A percentile compares a stretch with the other conserved stretches of the same genome.
These are phyloP conservation scores for Cytospora piceicola DNA, from an alignment of 2,329 filamentous ascomycete species.

Conservation along the genomic window DNA sequence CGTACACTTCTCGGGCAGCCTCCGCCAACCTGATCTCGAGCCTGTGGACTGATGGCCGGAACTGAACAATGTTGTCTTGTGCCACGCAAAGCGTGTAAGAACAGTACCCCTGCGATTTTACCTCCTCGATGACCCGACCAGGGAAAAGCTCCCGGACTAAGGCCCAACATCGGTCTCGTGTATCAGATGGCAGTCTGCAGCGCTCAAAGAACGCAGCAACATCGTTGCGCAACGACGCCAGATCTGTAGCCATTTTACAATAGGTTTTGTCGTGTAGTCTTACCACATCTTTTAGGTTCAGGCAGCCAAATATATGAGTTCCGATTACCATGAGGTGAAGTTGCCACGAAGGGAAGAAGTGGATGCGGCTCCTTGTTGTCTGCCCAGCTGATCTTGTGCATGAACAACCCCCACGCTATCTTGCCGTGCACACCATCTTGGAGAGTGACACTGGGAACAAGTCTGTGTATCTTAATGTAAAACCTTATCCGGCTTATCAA, in stretches of 20 bases:
- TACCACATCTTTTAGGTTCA: too few relatives aligned
- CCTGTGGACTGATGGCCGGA: conserved; percentile 49
- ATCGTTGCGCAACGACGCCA: neutral
- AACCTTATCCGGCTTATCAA: neutral
- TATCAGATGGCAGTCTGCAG: conserved; percentile 11
- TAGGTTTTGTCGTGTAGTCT: neutral
- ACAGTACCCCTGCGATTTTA: conserved; percentile 53
- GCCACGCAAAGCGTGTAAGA: conserved; percentile 53
- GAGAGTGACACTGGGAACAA: neutral
- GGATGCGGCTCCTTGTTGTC: conserved; percentile 14
- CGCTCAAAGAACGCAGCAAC: conserved; percentile 28
- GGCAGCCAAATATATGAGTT: neutral
- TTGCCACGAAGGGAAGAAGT: neutral
- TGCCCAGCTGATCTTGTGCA: conserved; percentile 24
- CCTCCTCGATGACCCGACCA: conserved; percentile 37
- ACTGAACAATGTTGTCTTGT: conserved; percentile 49
- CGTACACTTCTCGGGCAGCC: conserved; percentile 46
- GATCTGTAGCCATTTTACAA: conserved; percentile 5
- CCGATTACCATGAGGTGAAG: neutral
- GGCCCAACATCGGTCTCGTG: conserved; percentile 20
- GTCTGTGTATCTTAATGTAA: neutral
- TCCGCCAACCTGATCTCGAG: conserved; percentile 45
- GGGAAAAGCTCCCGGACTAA: conserved; percentile 42
- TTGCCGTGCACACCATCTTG: conserved; percentile 8
- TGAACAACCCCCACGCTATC: conserved; percentile 21